Evolutionary conservation across 2,329 filamentous ascomycete species (phyloP).

Genomic region (Orbilia brochopaga): DNA sequence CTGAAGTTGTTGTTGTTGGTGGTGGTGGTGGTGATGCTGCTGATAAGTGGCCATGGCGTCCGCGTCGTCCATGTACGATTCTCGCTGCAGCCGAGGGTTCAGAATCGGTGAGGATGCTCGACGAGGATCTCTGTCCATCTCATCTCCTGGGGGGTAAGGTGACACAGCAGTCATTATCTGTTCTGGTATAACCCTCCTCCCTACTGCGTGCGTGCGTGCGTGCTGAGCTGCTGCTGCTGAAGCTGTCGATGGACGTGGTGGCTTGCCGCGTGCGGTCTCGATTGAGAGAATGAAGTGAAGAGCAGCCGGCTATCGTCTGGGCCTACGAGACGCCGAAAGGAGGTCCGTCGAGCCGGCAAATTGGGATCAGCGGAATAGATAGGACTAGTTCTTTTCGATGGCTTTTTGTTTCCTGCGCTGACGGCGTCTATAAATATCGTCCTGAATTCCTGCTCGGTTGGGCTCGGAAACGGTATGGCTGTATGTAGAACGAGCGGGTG

Average conservation of each 20-base stretch:
- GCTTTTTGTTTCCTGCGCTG: neutral
- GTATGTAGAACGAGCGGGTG: constrained; percentile 21
- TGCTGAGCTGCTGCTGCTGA: neutral
- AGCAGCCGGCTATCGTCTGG: neutral
- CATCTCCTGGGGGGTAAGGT: constrained; percentile 36
- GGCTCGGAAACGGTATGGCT: neutral
- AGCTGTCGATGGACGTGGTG: too few species aligned
- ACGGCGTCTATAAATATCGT: constrained; percentile 2
- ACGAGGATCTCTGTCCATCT: constrained; percentile 27
- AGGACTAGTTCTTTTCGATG: neutral
- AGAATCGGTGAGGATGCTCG: constrained; percentile 49
- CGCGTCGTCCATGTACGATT: constrained; percentile 41
- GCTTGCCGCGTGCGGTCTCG: neutral
- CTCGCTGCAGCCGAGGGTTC: constrained; percentile 37
- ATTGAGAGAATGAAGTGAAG: constrained; percentile 10
- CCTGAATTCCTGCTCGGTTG: too few species aligned
- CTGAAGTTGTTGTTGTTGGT: constrained; percentile 8
- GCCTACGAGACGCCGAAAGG: constrained; percentile 15
- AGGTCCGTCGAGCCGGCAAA: constrained; percentile 10
- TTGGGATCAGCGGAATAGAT: neutral
- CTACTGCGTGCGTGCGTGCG: neutral
- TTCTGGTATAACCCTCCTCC: constrained; percentile 5
- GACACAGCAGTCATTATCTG: constrained; percentile 50
- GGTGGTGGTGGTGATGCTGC: neutral
- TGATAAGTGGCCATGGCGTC: constrained; percentile 7